Base-by-base conservation (phyloP, 108 stramenopile genomes). In the Craspedostauros australis region DNA sequence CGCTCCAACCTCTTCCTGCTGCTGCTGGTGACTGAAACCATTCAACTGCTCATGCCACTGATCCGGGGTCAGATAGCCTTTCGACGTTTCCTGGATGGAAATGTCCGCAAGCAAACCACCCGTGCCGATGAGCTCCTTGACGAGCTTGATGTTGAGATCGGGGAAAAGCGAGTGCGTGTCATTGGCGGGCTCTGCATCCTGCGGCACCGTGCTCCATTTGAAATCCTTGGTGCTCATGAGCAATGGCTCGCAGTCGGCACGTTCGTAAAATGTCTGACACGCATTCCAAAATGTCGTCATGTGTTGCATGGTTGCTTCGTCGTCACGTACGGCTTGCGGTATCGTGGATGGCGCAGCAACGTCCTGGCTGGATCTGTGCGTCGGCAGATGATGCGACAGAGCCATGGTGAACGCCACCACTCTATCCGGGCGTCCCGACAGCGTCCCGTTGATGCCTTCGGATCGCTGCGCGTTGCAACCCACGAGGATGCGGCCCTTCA, bases 401-500 rank as follows among this genome's bases (percentile, higher is more conserved):
- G 79, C 80, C 28, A 43, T 29, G 15, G 70, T 70, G 60, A 80
- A 86, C 3, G 66, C 57, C 21, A 46, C 22, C 14, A 82, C 34
- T 33, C 70, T 58, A 2, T 49, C 32, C n/a, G 57, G 46, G n/a
- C 41, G 14, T 16, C 86, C 91, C 8, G 84, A 66, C 41, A 93
- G 51, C 4, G 86, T 88, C 33, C 91, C 91, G 54, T 93, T 93
- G 50, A 93, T 79, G 3, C 91, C 91, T 53, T 93, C 91, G 1
- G 68, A 57, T 49, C 70, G 46, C 16, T 75, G 52, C 6, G 72
- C 44, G 12, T 69, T 75, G 26, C 82, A 65, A 41, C 84, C 86
- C 27, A 93, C 59, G 15, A 88, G 54, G 24, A 89, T 78, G 27
- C 88, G 41, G 8, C 91, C 91, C 15, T 66, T 73, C 16, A 93